A percentile compares a stretch with the other conserved stretches of the same genome.
Conservation (phyloP, 805 yeast genomes). For the Candida nemodendra region DNA sequence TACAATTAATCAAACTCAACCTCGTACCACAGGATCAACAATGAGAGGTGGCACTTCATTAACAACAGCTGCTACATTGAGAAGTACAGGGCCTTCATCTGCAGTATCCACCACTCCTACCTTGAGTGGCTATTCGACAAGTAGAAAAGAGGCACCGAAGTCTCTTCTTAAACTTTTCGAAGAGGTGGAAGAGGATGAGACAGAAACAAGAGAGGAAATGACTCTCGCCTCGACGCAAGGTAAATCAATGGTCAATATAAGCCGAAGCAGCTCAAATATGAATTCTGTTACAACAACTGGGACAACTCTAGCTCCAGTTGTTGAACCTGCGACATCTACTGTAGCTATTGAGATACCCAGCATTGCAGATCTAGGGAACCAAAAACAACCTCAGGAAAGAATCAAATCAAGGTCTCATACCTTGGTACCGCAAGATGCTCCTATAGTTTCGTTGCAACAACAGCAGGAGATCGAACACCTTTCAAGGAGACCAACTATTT, state of each 20-base stretch:
- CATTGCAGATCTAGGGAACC: conserved; percentile 43
- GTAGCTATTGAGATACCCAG: conserved; percentile 69
- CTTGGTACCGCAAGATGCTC: conserved; percentile 38
- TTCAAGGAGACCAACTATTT: conserved; percentile 36
- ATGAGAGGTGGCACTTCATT: conserved; percentile 16
- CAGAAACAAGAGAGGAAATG: neutral
- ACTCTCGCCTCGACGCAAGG: conserved; percentile 2
- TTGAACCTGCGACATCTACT: conserved; percentile 52
- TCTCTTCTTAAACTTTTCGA: conserved; percentile 72
- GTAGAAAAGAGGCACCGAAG: conserved; percentile 60
- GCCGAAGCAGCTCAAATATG: conserved; percentile 8
- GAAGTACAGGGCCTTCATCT: conserved; percentile 15
- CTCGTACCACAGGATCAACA: conserved; percentile 21
- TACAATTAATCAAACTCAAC: conserved; percentile 16
- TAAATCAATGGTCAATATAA: conserved; percentile 1
- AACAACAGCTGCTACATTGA: conserved; percentile 18
- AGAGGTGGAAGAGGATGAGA: conserved; percentile 38
- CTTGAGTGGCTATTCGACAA: conserved; percentile 9
- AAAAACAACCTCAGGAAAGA: conserved; percentile 7
- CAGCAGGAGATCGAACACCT: conserved; percentile 16
- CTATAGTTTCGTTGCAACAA: conserved; percentile 4
- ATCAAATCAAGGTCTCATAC: conserved; percentile 41
- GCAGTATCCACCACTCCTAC: conserved; percentile 9
- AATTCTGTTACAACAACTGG: conserved; percentile 7
- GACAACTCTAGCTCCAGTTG: conserved; percentile 14